Evolutionary conservation across 164 flowering plant species (phyloP).

Genomic region (Platanus orientalis): DNA sequence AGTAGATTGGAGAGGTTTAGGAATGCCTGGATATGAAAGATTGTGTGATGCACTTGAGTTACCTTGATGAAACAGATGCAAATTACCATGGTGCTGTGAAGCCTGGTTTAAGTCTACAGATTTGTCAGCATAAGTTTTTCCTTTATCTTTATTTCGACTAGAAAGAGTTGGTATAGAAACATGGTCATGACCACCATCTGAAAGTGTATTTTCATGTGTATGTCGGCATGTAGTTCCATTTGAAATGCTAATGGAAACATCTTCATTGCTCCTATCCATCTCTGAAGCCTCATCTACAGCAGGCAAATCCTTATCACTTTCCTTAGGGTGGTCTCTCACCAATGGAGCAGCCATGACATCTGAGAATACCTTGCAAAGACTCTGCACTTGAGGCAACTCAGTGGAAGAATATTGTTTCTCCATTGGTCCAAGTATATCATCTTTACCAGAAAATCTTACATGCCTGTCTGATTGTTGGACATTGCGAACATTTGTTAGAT

Average conservation of each 20-base stretch:
- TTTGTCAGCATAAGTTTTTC: constrained; percentile 18
- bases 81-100: constrained; percentile 13
- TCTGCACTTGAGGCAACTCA: constrained; percentile 15
- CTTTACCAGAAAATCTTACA: constrained; percentile 42
- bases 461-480: constrained; percentile 27
- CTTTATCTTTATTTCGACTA: constrained; percentile 20
- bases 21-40: constrained; percentile 14
- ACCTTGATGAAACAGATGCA: constrained; percentile 16
- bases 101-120: constrained; percentile 16
- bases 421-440: constrained; percentile 32
- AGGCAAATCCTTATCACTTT: constrained; percentile 9
- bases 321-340: constrained; percentile 6
- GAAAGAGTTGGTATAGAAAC: constrained; percentile 10
- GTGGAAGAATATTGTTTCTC: constrained; percentile 13
- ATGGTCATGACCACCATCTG: constrained; percentile 4
- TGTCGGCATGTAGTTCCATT: constrained; percentile 13
- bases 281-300: constrained; percentile 11
- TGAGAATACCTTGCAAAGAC: constrained; percentile 13
- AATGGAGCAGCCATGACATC: constrained; percentile 20
- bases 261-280: constrained; percentile 21
- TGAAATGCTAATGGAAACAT: constrained; percentile 13
- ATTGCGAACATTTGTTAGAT: constrained; percentile 4
- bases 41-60: constrained; percentile 6
- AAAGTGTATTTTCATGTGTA: constrained; percentile 9
- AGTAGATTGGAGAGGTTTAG: constrained; percentile 11